Percentiles rank a stretch among this genome's conserved stretches.
These are phyloP conservation scores for Aspergillus taichungensis DNA, from an alignment of 495 filamentous ascomycete genomes.

Conservation along the genomic window DNA sequence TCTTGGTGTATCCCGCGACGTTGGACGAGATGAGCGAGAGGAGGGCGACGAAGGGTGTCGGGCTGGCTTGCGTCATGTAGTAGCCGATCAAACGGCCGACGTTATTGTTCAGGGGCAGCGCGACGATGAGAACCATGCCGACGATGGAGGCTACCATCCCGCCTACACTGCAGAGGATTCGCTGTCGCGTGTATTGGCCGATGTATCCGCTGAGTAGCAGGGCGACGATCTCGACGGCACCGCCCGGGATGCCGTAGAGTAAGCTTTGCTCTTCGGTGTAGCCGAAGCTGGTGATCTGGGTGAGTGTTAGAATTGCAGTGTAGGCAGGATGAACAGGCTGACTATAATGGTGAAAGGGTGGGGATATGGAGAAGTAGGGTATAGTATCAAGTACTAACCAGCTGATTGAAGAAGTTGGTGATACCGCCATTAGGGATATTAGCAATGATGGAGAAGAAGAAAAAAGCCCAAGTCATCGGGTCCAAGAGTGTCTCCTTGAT, in stretches of 20 bases:
- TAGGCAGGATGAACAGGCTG: conserved; percentile 25
- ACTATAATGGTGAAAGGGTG: not conserved
- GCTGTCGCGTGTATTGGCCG: conserved; percentile 48
- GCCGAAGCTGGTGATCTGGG: conserved; percentile 34
- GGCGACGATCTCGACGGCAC: conserved; percentile 55
- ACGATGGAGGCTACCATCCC: conserved; percentile 30
- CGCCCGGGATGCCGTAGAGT: conserved; percentile 57
- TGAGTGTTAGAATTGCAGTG: not conserved
- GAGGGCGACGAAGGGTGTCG: conserved; percentile 40
- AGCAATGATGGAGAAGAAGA: conserved; percentile 50
- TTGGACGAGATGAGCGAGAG: conserved; percentile 53
- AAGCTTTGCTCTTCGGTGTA: conserved; percentile 52
- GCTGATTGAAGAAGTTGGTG: conserved; percentile 62
- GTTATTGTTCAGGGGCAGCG: conserved; percentile 49
- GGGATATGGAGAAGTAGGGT: conserved; percentile 2
- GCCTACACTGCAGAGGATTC: conserved; percentile 38
- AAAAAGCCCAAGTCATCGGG: conserved; percentile 58
- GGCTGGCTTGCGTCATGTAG: conserved; percentile 52
- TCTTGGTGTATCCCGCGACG: conserved; percentile 67
- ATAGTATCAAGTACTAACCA: too few species aligned
- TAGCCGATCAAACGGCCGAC: conserved; percentile 53
- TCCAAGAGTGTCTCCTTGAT: conserved; percentile 50
- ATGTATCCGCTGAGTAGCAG: conserved; percentile 51
- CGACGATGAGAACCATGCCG: conserved; percentile 59
- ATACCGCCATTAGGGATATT: conserved; percentile 64